Evolutionary conservation across 2,329 filamentous ascomycete species (phyloP).

Genomic region (Bipolaris bicolor): DNA sequence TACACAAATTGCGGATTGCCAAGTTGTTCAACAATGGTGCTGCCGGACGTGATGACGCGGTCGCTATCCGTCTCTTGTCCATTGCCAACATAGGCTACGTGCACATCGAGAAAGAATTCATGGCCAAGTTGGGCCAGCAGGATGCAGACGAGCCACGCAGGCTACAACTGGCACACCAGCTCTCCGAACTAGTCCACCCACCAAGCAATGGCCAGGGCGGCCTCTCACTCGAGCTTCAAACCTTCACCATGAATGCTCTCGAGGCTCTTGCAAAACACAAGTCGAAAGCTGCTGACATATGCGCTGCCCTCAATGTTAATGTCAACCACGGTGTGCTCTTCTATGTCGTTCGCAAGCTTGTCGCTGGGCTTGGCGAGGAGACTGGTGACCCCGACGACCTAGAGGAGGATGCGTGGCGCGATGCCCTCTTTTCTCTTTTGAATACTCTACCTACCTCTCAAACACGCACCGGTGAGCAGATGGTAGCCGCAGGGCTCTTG

Average conservation of each 20-base stretch:
- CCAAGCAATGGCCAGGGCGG: constrained; percentile 70
- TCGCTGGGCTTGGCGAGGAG: constrained; percentile 73
- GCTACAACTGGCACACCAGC: constrained; percentile 88
- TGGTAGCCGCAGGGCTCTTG: constrained; percentile 88
- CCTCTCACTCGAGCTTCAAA: constrained; percentile 79
- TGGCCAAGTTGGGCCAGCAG: constrained; percentile 82
- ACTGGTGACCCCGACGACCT: constrained; percentile 60
- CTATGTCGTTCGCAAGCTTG: constrained; percentile 88
- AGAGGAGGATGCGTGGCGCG: constrained; percentile 87
- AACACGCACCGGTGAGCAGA: constrained; percentile 76
- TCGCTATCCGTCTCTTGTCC: constrained; percentile 82
- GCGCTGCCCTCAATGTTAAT: constrained; percentile 89
- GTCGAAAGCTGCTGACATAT: constrained; percentile 78
- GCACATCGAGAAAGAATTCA: constrained; percentile 79
- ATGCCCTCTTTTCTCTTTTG: constrained; percentile 85
- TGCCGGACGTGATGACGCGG: constrained; percentile 72
- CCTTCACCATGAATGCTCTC: constrained; percentile 78
- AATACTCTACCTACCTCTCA: constrained; percentile 76
- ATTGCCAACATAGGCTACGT: constrained; percentile 93
- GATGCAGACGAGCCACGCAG: constrained; percentile 89
- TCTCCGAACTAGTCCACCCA: constrained; percentile 89
- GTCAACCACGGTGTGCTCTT: constrained; percentile 96
- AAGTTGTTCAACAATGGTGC: constrained; percentile 73
- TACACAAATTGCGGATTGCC: constrained; percentile 83
- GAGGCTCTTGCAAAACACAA: constrained; percentile 85